Evolutionary conservation across 805 yeast species (phyloP).

Genomic region (Metschnikowia gelsemii): DNA sequence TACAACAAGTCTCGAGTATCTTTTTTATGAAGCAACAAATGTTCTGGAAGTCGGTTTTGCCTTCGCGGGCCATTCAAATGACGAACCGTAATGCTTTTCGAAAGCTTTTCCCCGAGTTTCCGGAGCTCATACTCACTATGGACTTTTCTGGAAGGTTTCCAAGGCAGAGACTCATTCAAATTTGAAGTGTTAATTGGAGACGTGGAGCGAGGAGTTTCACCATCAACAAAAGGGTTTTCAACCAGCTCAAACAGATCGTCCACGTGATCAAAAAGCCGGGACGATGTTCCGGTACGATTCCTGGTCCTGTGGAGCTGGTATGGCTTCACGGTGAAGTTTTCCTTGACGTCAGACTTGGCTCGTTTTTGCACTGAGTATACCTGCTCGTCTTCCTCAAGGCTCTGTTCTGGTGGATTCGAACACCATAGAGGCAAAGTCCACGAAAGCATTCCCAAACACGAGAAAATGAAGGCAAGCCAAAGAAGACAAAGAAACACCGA

Average conservation of each 20-base stretch:
- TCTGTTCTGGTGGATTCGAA: constrained; percentile 40
- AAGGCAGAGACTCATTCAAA: neutral
- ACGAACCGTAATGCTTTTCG: constrained; percentile 35
- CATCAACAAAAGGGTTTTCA: constrained; percentile 13
- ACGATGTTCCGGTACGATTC: constrained; percentile 1
- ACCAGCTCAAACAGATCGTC: constrained; percentile 19
- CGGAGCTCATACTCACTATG: constrained; percentile 28
- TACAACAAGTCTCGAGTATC: constrained; percentile 27
- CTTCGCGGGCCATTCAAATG: constrained; percentile 8
- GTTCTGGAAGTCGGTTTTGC: constrained; percentile 2
- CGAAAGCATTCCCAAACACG: constrained; percentile 27
- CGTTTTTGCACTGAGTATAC: neutral
- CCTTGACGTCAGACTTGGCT: neutral
- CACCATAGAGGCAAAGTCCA: constrained; percentile 50
- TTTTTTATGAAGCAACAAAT: constrained; percentile 19
- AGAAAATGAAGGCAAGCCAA: constrained; percentile 35
- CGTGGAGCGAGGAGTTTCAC: neutral
- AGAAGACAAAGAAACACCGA: constrained; percentile 39
- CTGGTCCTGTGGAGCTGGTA: constrained; percentile 6
- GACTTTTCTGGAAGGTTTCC: constrained; percentile 1
- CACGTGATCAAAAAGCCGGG: constrained; percentile 17
- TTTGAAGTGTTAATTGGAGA: neutral
- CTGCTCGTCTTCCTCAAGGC: constrained; percentile 1
- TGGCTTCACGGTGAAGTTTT: constrained; percentile 7
- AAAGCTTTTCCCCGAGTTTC: constrained; percentile 36